These are phyloP conservation scores for Leptomonas pyrrhocoris DNA, from an alignment of 208 protist genomes.

Conservation along the genomic window DNA sequence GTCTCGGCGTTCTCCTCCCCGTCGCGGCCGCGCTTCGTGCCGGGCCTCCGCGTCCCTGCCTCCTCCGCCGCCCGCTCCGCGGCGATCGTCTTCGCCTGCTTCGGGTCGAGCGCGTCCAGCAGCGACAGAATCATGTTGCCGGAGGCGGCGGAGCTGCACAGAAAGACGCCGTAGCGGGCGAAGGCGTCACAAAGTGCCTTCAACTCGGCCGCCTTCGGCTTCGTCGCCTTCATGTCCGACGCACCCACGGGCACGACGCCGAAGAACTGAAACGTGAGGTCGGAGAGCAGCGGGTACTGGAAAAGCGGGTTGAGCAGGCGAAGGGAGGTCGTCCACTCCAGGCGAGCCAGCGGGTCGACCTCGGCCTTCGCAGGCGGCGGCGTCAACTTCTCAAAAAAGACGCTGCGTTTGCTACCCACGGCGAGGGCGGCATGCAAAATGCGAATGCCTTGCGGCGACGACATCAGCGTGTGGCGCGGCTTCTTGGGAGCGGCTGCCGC, in stretches of 20 bases:
- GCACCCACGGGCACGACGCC: conserved; percentile 38
- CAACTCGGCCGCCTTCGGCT: conserved; percentile 55
- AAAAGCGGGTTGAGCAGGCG: conserved; percentile 61
- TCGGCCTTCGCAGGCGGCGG: conserved; percentile 24
- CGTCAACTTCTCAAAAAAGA: conserved; percentile 60
- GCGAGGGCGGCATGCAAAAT: conserved; percentile 51
- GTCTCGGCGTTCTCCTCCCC: conserved; percentile 23
- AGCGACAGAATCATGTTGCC: conserved; percentile 64
- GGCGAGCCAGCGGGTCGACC: conserved; percentile 25
- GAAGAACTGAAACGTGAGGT: conserved; percentile 68
- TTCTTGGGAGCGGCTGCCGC: conserved; percentile 8
- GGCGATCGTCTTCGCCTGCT: conserved; percentile 25
- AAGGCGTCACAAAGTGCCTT: conserved; percentile 63
- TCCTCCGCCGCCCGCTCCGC: conserved; percentile 25
- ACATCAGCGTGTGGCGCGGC: conserved; percentile 29
- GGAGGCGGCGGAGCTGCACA: conserved; percentile 48
- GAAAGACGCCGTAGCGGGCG: conserved; percentile 55
- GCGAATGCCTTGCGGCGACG: conserved; percentile 50
- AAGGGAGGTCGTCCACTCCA: conserved; percentile 31
- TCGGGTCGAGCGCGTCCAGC: conserved; percentile 54
- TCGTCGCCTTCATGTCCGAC: conserved; percentile 14
- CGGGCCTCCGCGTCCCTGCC: conserved; percentile 21
- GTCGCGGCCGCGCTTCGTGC: conserved; percentile 47
- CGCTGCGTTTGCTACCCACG: conserved; percentile 45
- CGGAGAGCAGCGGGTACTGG: conserved; percentile 50